Percentiles rank a stretch among this genome's conserved stretches.
Conservation (phyloP, 2,329 filamentous ascomycete species). For the Alternaria infectoria region DNA sequence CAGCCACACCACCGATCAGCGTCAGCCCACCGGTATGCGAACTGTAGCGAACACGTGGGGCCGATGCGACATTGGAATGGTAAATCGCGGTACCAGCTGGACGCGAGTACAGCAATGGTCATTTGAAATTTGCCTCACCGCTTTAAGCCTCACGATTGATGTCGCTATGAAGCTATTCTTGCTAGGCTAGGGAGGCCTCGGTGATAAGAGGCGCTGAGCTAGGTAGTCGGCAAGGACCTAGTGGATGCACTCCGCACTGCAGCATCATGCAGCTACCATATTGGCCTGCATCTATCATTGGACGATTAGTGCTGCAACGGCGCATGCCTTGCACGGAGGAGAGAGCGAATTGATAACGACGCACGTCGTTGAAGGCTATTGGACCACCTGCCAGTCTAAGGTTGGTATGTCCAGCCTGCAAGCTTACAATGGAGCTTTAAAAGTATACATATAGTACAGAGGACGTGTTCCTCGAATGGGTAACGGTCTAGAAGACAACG, state of each 20-base stretch:
- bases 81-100: not conserved
- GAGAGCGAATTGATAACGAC: slow-evolving; percentile 12
- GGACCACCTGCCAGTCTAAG: not conserved
- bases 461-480: not conserved
- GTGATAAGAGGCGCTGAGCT: slow-evolving; percentile 9
- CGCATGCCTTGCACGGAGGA: slow-evolving; percentile 12
- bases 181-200: not conserved
- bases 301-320: not conserved
- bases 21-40: not conserved
- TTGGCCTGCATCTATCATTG: slow-evolving; percentile 1
- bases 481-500: slow-evolving; percentile 28
- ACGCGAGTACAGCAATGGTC: not conserved
- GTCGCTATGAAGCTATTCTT: not conserved
- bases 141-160: not conserved
- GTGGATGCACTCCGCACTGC: slow-evolving; percentile 14
- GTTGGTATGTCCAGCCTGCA: slow-evolving; percentile 2
- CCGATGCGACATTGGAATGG: not conserved
- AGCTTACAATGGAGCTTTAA: not conserved
- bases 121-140: slow-evolving; percentile 4
- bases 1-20: slow-evolving; percentile 14
- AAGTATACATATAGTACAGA: slow-evolving; percentile 8
- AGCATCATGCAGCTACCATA: slow-evolving; percentile 12
- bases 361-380: not conserved
- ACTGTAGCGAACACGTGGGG: slow-evolving; percentile 20
- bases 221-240: slow-evolving; percentile 7